A percentile compares a stretch with the other conserved stretches of the same genome.
Evolutionary conservation across 768 basidiomycete genomes (phyloP).

Genomic region (Lactarius tabidus): DNA sequence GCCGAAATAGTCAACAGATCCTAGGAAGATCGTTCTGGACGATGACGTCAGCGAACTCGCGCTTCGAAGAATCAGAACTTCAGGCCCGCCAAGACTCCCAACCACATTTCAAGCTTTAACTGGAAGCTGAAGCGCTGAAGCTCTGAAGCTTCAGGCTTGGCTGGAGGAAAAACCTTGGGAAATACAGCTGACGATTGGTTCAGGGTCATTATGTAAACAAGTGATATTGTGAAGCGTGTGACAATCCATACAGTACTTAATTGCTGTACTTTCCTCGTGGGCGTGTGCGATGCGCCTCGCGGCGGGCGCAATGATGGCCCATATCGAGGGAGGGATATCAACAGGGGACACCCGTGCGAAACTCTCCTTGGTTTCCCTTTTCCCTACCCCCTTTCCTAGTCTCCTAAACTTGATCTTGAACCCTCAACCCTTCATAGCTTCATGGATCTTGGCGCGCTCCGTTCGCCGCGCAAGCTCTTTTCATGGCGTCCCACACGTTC

Average conservation of each 20-base stretch:
- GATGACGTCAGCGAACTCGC: background rate
- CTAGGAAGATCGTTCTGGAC: background rate
- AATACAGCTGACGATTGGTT: background rate
- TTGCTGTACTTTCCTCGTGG: background rate
- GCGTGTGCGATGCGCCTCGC: background rate
- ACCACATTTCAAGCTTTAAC: background rate
- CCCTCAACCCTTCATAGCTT: background rate
- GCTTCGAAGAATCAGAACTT: background rate
- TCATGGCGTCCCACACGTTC: background rate
- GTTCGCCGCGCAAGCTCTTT: background rate
- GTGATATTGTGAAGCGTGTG: background rate
- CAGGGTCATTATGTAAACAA: background rate
- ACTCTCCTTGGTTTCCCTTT: background rate
- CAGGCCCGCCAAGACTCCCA: background rate
- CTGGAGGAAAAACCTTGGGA: too few species aligned
- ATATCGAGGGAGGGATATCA: background rate
- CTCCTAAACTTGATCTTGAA: background rate
- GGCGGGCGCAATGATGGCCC: background rate
- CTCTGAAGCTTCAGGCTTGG: too few species aligned
- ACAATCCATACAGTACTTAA: background rate
- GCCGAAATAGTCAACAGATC: background rate
- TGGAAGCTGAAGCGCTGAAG: too few species aligned
- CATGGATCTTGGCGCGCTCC: constrained; percentile 10
- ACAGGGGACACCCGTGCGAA: background rate
- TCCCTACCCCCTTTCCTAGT: background rate